Conservation (phyloP, 352 stramenopile genomes). For the Globisporangium perplexum region DNA sequence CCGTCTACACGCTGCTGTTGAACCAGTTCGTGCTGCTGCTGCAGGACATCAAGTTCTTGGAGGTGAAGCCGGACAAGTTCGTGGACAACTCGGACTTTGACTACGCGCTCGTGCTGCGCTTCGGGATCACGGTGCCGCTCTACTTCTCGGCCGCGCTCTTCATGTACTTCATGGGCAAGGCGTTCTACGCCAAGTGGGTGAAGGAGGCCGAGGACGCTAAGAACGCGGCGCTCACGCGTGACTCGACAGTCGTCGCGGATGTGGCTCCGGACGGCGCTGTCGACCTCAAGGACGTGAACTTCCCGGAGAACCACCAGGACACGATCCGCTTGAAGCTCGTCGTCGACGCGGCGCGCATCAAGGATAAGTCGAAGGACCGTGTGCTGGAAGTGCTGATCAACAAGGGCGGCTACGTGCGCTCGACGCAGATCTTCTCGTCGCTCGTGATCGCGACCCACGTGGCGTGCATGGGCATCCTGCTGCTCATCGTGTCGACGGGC, state of each 20-base stretch:
- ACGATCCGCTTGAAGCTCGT: constrained; percentile 36
- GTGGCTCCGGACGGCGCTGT: constrained; percentile 12
- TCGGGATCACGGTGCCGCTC: constrained; percentile 67
- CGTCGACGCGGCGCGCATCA: constrained; percentile 36
- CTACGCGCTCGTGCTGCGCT: constrained; percentile 56
- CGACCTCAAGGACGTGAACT: constrained; percentile 8
- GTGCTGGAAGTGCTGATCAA: constrained; percentile 57
- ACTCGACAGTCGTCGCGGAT: constrained; percentile 25
- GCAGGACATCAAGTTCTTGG: constrained; percentile 77
- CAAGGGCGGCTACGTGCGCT: constrained; percentile 78
- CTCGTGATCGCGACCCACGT: constrained; percentile 68
- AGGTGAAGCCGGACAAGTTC: constrained; percentile 45
- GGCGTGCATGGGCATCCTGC: constrained; percentile 61
- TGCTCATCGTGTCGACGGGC: constrained; percentile 55
- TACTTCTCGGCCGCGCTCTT: constrained; percentile 64
- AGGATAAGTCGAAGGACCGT: constrained; percentile 41
- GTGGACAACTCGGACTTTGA: constrained; percentile 49
- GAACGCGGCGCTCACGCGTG: constrained; percentile 42
- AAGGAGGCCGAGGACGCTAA: constrained; percentile 56
- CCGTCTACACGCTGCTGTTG: constrained; percentile 58
- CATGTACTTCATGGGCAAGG: constrained; percentile 75
- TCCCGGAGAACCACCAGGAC: constrained; percentile 8
- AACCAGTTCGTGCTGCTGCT: constrained; percentile 70
- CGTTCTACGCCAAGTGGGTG: constrained; percentile 68
- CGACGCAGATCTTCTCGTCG: constrained; percentile 69